Percentiles rank a stretch among this genome's conserved stretches.
Conservation (phyloP, 2,329 filamentous ascomycete species). For the Myriosclerotinia scirpicola region DNA sequence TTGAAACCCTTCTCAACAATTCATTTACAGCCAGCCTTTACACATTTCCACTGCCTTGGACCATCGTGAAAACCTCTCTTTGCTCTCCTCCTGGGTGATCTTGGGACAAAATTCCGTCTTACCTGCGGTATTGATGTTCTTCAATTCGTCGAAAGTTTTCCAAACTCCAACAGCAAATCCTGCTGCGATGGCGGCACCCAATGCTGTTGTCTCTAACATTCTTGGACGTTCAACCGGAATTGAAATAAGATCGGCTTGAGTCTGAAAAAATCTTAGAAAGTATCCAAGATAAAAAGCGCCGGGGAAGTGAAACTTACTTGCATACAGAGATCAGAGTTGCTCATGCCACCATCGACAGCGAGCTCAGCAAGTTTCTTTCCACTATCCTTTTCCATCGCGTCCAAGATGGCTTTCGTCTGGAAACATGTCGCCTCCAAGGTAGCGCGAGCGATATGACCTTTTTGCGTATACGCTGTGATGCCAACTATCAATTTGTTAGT, state of each 20-base stretch:
- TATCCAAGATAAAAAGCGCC: not conserved
- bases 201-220: conserved; percentile 81
- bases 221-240: conserved; percentile 75
- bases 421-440: conserved; percentile 73
- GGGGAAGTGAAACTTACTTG: conserved; percentile 48
- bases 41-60: conserved; percentile 58
- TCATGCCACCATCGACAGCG: conserved; percentile 72
- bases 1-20: not conserved
- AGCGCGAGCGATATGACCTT: conserved; percentile 69
- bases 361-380: conserved; percentile 63
- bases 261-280: conserved; percentile 45
- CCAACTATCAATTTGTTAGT: conserved; percentile 48
- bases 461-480: conserved; percentile 68
- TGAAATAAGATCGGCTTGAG: conserved; percentile 76
- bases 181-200: conserved; percentile 79
- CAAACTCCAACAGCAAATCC: conserved; percentile 75
- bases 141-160: conserved; percentile 71
- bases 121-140: conserved; percentile 68
- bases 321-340: conserved; percentile 71
- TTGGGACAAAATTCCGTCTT: conserved; percentile 69
- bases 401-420: conserved; percentile 71
- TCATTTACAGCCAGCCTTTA: conserved; percentile 30
- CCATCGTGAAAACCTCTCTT: conserved; percentile 52
- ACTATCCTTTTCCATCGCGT: conserved; percentile 71
- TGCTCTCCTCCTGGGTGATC: conserved; percentile 48